Base-by-base conservation (phyloP, 225 moss, liverwort and hornwort genomes). In the Sphagnum tenellum region DNA sequence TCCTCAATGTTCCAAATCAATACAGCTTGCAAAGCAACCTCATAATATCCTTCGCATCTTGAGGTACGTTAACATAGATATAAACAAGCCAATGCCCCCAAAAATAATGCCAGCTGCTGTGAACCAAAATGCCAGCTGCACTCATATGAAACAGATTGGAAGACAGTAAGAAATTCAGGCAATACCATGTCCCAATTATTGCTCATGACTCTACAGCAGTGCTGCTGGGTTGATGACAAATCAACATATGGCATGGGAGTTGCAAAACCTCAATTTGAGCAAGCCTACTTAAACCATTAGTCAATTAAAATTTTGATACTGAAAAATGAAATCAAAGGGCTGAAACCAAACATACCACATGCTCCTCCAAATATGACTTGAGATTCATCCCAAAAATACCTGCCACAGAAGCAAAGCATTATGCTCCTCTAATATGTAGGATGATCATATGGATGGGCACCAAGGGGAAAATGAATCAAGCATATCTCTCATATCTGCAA, bases 351-450 rank as follows among this genome's bases (percentile, higher is more conserved):
- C 80, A 64, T 86, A 94, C 91, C 80, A 74, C 89, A 79, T 88
- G 87, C 71, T 93, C 93, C 73, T 98, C 98, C 70, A 93, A 75
- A 59, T 98, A 98, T 2, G 93, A 93, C 73, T 75, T 93, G 74
- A 98, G 75, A 78, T 98, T 98, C 98, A 98, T 98, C 48, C 98
- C 98, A 79, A 98, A 93, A 61, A 98, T 98, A 64, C 98, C 96
- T 98, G 87, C 48, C 60, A 63, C 51, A 68, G n/a, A 5, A 46
- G 62, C 12, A 49, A 29, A 29, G 29, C 29, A 29, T 29, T 29
- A 29, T 0, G 29, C 29, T 29, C 29, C 29, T 29, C 29, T 29
- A 29, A 29, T 29, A 29, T 29, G 29, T 29, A 29, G 29, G 29
- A 29, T 29, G 29, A 29, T 29, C 29, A 29, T 29, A 29, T 29